Base-by-base conservation (phyloP, 768 basidiomycete genomes). In the Lactarius hatsudake region DNA sequence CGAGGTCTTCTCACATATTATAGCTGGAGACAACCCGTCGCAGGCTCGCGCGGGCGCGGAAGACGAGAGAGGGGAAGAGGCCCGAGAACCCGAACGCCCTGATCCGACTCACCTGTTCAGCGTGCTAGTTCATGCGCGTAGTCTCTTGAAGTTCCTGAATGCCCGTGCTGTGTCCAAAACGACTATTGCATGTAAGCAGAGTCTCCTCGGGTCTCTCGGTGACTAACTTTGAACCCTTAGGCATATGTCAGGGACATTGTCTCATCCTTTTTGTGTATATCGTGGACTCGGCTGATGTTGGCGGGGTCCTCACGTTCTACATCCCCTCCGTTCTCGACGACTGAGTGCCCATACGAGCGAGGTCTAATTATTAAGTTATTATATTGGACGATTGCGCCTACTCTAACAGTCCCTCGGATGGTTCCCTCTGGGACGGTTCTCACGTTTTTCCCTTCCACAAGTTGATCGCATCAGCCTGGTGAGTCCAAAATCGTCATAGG, bases 211-310 rank as follows among this genome's bases (percentile, higher is more conserved):
- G 3, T 23, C 26, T 17, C 30, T 36, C 4, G 18, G 5, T 64
- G 54, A 68, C 17, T 53, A 30, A 62, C 15, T 30, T 34, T 32
- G 0, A 13, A 3, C 36, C 3, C 36, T 38, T 72, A 95, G 93
- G 89, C 73, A 82, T 95, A 59, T 95, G 93, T 73, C 86, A 88
- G 70, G 82, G 86, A 65, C 89, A 94, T 69, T 94, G 92, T 73
- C 81, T 91, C 66, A 94, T 95, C 71, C 82, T 94, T 60, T 95
- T 94, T 69, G 92, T 94, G 62, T 95, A 94, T 73, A 89, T 94
- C 54, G 93, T 93, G 12, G 88, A 92, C 38, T 82, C 88, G 13
- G 84, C 85, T 5, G 87, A 91, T 63, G 86, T 89, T 0, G 91
- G 93, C 55, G 93, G 92, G 2, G 90, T 95, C 51, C 79, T 95